phyloP scores from a whole-genome alignment of 768 basidiomycete species.

The Omphalotus guepiniiformis region DNA sequence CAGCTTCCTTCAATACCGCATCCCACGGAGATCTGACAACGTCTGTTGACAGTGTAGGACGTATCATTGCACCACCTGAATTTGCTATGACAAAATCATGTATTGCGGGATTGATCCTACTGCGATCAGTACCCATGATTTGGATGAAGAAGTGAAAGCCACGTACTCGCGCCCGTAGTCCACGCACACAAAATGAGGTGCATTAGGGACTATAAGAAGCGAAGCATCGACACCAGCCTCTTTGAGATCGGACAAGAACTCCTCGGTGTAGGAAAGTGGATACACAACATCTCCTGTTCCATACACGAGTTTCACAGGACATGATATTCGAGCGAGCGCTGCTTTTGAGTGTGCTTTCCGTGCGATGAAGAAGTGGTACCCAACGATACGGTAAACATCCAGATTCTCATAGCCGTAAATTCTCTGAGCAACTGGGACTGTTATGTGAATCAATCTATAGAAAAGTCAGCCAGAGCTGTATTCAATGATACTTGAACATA shows the following conservation, averaged over 20 bases:
- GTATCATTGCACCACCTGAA: not conserved
- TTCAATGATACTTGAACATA: not conserved
- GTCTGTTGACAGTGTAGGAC: not conserved
- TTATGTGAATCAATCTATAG: not conserved
- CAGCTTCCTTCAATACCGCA: not conserved
- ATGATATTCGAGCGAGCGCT: constrained; percentile 15
- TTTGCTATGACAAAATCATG: constrained; percentile 6
- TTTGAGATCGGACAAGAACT: constrained; percentile 17
- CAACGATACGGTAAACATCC: constrained; percentile 9
- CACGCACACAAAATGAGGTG: constrained; percentile 18
- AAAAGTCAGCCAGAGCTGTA: not conserved
- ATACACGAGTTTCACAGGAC: constrained; percentile 20
- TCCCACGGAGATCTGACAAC: constrained; percentile 4
- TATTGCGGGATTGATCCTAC: constrained; percentile 4
- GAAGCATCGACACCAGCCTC: constrained; percentile 15
- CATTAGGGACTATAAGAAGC: constrained; percentile 13
- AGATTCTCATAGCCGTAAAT: constrained; percentile 13
- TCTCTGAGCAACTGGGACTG: constrained; percentile 7
- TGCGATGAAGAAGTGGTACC: constrained; percentile 15
- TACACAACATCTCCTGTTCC: constrained; percentile 23
- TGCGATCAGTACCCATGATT: not conserved
- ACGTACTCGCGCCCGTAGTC: constrained; percentile 15
- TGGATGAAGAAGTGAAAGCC: no score
- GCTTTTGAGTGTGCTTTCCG: constrained; percentile 12
- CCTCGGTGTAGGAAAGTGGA: constrained; percentile 11